phyloP scores from a whole-genome alignment of 495 filamentous ascomycete genomes.

The Annulohypoxylon maeteangense region DNA sequence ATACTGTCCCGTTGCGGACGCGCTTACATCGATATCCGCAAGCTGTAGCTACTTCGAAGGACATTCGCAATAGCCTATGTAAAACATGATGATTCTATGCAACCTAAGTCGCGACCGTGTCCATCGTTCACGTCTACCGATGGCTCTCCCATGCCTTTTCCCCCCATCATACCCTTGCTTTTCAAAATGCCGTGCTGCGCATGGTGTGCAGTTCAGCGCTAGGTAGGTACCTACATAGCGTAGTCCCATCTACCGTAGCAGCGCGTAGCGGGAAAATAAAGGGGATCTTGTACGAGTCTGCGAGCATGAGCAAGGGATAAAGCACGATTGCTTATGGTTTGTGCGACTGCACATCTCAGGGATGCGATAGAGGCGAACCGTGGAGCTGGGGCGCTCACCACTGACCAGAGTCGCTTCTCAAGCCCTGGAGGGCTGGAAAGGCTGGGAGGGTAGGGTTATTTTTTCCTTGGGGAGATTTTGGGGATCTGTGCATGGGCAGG shows the following conservation, averaged over 20 bases:
- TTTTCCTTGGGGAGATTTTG: slow-evolving; percentile 30
- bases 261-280: slow-evolving; percentile 39
- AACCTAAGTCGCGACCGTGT: slow-evolving; percentile 6
- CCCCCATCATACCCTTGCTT: slow-evolving; percentile 32
- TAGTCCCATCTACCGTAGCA: slow-evolving; percentile 41
- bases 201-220: slow-evolving; percentile 26
- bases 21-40: slow-evolving; percentile 6
- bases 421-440: slow-evolving; percentile 32
- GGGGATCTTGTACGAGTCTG: slow-evolving; percentile 44
- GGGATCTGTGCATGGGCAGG: slow-evolving; percentile 39
- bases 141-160: slow-evolving; percentile 20
- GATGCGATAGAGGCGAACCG: slow-evolving; percentile 44
- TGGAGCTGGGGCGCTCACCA: slow-evolving; percentile 39
- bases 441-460: slow-evolving; percentile 24
- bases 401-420: slow-evolving; percentile 26
- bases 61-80: slow-evolving; percentile 28
- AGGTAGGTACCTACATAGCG: slow-evolving; percentile 20
- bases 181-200: slow-evolving; percentile 44
- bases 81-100: slow-evolving; percentile 11
- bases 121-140: slow-evolving; percentile 14
- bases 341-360: slow-evolving; percentile 44
- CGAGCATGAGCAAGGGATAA: slow-evolving; percentile 42
- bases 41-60: slow-evolving; percentile 17
- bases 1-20: slow-evolving; percentile 32
- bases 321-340: slow-evolving; percentile 43